phyloP scores from a whole-genome alignment of 352 stramenopile genomes.

The Blastocystis sp. region DNA sequence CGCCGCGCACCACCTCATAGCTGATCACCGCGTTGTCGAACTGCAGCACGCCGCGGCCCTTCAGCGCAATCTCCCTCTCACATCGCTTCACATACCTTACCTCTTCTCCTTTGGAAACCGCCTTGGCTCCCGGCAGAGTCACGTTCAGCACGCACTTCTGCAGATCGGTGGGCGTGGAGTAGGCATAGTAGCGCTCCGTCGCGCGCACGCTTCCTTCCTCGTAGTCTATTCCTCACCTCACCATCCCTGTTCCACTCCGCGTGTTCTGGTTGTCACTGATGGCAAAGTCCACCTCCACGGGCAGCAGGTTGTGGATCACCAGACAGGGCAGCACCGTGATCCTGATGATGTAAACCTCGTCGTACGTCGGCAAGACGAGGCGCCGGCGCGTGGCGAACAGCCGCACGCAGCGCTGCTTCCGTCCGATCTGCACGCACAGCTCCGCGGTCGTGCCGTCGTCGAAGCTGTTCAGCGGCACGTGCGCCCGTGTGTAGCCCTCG shows the following conservation, averaged over 20 bases:
- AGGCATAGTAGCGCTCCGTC: slow-evolving; percentile 14
- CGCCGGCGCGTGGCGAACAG: not conserved
- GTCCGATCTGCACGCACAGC: not conserved
- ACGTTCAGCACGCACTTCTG: slow-evolving; percentile 6
- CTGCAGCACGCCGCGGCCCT: not conserved
- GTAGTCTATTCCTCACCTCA: slow-evolving; percentile 9
- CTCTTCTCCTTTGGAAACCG: not conserved
- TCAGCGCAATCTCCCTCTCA: not conserved
- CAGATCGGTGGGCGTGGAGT: slow-evolving; percentile 17
- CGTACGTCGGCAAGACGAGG: not conserved
- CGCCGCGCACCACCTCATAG: slow-evolving; percentile 7
- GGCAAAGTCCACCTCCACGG: not conserved
- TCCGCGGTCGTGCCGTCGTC: not conserved
- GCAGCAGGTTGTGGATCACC: slow-evolving; percentile 41
- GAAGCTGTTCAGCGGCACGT: not conserved
- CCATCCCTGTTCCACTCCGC: not conserved
- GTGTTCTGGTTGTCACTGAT: slow-evolving; percentile 21
- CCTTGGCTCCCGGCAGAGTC: slow-evolving; percentile 5
- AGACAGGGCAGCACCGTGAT: slow-evolving; percentile 38
- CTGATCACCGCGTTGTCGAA: slow-evolving; percentile 14
- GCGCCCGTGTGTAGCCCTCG: slow-evolving; percentile 1
- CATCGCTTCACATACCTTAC: not conserved
- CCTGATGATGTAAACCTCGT: not conserved
- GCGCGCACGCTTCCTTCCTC: not conserved
- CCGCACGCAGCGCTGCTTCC: not conserved